Evolutionary conservation across 441 rosid genomes (phyloP), one percentile per base, ranked within the genome.

Genomic region (Adansonia gregorii): DNA sequence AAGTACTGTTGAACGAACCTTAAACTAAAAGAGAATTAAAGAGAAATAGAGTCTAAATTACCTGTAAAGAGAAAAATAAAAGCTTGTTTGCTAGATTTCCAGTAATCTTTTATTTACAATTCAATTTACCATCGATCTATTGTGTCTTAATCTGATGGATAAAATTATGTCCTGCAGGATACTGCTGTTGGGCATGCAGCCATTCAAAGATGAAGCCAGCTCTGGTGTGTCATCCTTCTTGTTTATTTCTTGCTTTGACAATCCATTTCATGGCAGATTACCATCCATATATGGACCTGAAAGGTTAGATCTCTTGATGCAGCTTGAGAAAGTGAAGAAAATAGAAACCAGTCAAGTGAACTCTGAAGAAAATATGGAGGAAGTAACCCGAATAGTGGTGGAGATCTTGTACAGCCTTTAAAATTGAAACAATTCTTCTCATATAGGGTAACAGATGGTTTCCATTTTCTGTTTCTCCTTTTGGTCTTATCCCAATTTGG

Each of bases 151-250:
- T 77, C 74, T 76, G 77, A 71, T 27, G 52, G 12, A 48, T 48
- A 54, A 49, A 46, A 22, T 78, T 67, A 15, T 78, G 77, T 82
- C 68, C 67, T 59, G 67, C 88, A 94, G 99, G 99, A 94, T 45
- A 96, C 98, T 80, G 98, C 99, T 55, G 90, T 96, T 80, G 99
- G 98, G 67, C 99, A 96, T 72, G 98, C 99, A 17, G 98, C 98
- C 51, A 96, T 96, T 74, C 99, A 94, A 86, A 90, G 96, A 91
- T 94, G 94, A 92, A 88, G 0, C 98, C 99, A 22, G 83, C 94
- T 78, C 81, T 93, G 97, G 99, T 96, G 70, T 66, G 74, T 80
- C 67, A 51, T 77, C 86, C 60, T 78, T 75, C 49, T 66, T 56
- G 43, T 77, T 55, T 54, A 31, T 68, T 65, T 74, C 54, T 74